Evolutionary conservation across 345 rosid species (phyloP), one percentile per base, ranked within the genome.

Genomic region (Linum trigynum): DNA sequence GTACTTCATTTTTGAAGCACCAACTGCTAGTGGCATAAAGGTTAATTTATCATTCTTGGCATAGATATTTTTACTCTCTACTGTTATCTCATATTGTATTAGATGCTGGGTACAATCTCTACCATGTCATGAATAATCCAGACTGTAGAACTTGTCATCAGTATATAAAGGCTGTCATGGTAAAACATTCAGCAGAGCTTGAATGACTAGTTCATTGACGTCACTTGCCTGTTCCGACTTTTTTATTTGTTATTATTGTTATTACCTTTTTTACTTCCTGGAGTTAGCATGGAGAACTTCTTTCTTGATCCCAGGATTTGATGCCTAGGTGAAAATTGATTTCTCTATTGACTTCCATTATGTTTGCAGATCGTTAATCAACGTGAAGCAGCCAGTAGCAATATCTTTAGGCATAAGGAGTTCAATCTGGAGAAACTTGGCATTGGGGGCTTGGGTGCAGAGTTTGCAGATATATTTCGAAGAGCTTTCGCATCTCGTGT

Each of bases 401-500:
- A 77, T 70, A 84, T 95, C 71, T 95, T 95, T 68, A 91, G 76
- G 79, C 98, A 89, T 5, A 91, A 95, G 81, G 97, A 95, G 70
- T 95, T 95, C 66, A 95, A 95, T 84, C 98, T 91, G 62, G 82
- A 89, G 81, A 81, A 95, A 15, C 76, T 91, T 67, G 98, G 99
- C 73, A 95, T 95, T 75, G 99, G 99, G 72, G 99, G 99, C 67
- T 73, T 95, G 73, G 83, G 99, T 79, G 95, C 87, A n/a, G 98
- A 95, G 79, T 95, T 95, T 83, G 88, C 96, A 5, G 96, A 95
- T 80, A 91, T 95, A 78, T 95, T 95, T 80, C 83, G 99, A 78
- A 83, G 99, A 82, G 99, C 97, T 70, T 95, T 95, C 80, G 97
- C 99, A 45, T 95, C 99, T 67, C 90, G 99, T 73, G 99, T 95